Percentiles rank a stretch among this genome's conserved stretches.
phyloP scores from a whole-genome alignment of 2,329 filamentous ascomycete genomes.

The Xylaria hypoxylon region DNA sequence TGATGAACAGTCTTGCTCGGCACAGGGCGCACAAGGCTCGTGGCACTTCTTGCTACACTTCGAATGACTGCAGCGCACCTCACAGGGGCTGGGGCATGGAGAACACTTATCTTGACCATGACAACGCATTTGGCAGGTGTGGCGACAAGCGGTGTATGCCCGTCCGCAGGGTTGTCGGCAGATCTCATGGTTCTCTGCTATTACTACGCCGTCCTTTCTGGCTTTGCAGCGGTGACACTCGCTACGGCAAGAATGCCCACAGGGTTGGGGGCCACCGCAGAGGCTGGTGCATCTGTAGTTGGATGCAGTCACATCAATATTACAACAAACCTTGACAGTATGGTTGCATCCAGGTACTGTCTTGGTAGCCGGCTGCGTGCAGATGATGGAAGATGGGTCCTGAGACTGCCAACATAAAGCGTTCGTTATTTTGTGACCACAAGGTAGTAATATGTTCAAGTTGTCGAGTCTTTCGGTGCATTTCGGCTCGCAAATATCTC shows the following conservation, averaged over 20 bases:
- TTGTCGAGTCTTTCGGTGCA: constrained; percentile 53
- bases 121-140: constrained; percentile 64
- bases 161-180: constrained; percentile 65
- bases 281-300: constrained; percentile 60
- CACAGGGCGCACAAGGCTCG: constrained; percentile 72
- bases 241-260: constrained; percentile 68
- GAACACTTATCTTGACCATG: constrained; percentile 62
- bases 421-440: constrained; percentile 55
- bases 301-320: constrained; percentile 55
- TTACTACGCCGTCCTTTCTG: constrained; percentile 48
- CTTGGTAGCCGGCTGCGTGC: constrained; percentile 59
- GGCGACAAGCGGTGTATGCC: constrained; percentile 65
- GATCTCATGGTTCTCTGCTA: constrained; percentile 57
- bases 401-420: constrained; percentile 58
- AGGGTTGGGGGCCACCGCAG: constrained; percentile 62
- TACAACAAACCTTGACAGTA: constrained; percentile 61
- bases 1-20: constrained; percentile 65
- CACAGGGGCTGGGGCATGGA: constrained; percentile 63
- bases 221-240: constrained; percentile 62
- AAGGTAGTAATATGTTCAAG: constrained; percentile 52
- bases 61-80: constrained; percentile 68
- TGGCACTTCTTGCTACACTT: constrained; percentile 66
- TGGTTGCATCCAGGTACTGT: constrained; percentile 68
- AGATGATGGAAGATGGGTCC: constrained; percentile 60
- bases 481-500: constrained; percentile 55